A percentile compares a stretch with the other conserved stretches of the same genome.
These are phyloP conservation scores for Venturia carpophila DNA, from an alignment of 2,329 filamentous ascomycete genomes.

Conservation along the genomic window DNA sequence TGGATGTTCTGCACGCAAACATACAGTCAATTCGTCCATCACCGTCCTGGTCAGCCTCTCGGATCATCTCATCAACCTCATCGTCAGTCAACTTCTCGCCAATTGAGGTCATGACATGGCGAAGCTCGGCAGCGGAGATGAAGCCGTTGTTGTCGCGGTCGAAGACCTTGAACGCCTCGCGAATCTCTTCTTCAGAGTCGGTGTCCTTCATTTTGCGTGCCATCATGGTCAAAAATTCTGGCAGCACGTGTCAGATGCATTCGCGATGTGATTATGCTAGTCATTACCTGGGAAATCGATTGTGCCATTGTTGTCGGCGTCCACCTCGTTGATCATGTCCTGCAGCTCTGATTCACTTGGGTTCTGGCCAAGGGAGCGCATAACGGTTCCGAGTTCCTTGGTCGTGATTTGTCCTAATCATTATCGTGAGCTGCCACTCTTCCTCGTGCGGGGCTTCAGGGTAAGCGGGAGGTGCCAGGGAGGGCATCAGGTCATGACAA, in stretches of 20 bases:
- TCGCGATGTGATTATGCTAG: not conserved
- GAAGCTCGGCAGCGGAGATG: constrained; percentile 55
- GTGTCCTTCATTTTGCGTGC: constrained; percentile 54
- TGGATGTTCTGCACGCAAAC: constrained; percentile 22
- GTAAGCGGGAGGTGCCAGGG: constrained; percentile 15
- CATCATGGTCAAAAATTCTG: constrained; percentile 61
- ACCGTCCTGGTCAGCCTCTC: constrained; percentile 56
- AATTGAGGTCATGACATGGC: constrained; percentile 56
- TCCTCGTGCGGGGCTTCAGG: constrained; percentile 1
- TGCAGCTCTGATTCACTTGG: constrained; percentile 55
- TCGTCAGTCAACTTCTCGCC: constrained; percentile 56
- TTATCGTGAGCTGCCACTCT: constrained; percentile 16
- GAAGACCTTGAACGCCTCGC: constrained; percentile 59
- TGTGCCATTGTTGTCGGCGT: constrained; percentile 56
- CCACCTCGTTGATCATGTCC: constrained; percentile 61
- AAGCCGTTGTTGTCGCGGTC: constrained; percentile 59
- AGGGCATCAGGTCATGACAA: not conserved
- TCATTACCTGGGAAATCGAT: constrained; percentile 54
- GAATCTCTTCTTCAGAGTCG: constrained; percentile 57
- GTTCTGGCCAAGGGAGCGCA: constrained; percentile 56
- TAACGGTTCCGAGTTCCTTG: constrained; percentile 55
- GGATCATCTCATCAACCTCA: constrained; percentile 59
- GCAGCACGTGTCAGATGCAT: not conserved
- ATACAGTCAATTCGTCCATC: constrained; percentile 58
- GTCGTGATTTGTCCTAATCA: constrained; percentile 53